Evolutionary conservation across 352 stramenopile species (phyloP).

Genomic region (Globisporangium lucens): DNA sequence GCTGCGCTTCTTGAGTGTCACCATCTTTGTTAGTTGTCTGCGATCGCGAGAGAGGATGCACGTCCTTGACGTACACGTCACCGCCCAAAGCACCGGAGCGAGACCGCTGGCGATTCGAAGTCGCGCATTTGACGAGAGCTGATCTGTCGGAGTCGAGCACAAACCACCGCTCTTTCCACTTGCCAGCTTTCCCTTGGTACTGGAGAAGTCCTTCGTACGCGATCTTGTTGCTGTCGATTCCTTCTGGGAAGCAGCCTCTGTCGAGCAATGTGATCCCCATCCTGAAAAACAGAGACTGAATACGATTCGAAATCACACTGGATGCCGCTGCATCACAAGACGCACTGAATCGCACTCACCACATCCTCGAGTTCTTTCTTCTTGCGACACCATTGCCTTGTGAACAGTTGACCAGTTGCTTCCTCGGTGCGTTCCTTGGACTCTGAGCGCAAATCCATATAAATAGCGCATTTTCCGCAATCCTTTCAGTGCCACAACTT

Average conservation of each 20-base stretch:
- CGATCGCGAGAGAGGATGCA: conserved; percentile 20
- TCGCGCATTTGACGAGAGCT: conserved; percentile 50
- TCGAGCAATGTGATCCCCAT: conserved; percentile 18
- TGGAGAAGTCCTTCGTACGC: conserved; percentile 45
- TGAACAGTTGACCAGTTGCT: neutral
- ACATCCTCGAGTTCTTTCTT: conserved; percentile 1
- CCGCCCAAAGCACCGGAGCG: conserved; percentile 30
- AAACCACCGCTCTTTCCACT: conserved; percentile 75
- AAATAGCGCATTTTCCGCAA: neutral
- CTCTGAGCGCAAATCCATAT: neutral
- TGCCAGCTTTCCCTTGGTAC: conserved; percentile 42
- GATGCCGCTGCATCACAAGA: neutral
- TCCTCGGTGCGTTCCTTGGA: neutral
- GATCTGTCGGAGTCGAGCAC: conserved; percentile 39
- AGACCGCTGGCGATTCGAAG: conserved; percentile 27
- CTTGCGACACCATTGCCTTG: neutral
- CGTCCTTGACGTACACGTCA: conserved; percentile 32
- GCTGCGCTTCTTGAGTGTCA: neutral
- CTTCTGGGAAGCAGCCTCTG: conserved; percentile 23
- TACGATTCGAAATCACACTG: neutral
- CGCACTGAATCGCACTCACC: neutral
- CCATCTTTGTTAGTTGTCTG: neutral
- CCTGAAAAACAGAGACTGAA: neutral
- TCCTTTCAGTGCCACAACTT: neutral
- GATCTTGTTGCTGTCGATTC: conserved; percentile 16